Base-by-base conservation (phyloP, 2,329 filamentous ascomycete species). In the Hirsutella minnesotensis region DNA sequence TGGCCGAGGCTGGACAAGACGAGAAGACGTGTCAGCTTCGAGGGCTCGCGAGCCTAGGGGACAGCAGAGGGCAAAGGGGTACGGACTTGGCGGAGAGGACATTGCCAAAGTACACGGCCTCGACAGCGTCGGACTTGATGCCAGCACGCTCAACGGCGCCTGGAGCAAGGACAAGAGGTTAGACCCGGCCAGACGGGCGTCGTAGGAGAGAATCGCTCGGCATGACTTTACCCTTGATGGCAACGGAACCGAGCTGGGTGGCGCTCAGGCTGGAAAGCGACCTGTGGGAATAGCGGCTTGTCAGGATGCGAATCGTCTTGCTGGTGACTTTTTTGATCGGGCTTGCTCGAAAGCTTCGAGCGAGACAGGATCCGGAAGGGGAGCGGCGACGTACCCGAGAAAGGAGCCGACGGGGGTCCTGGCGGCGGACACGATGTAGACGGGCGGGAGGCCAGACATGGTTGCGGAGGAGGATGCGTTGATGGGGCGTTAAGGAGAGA, bases 31-130 rank as follows among this genome's bases (percentile, higher is more conserved):
- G 7, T 13, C 33, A 7, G 24, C 24, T 7, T 27, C 33, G 10
- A 30, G 42, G 33, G 33, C 16, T 15, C 19, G 15, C 9, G 4
- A 3, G 16, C 19, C 18, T 38, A 10, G 5, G n/a, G n/a, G n/a
- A n/a, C n/a, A n/a, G n/a, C n/a, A 31, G 22, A 19, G 21, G 15
- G 16, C 12, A 12, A 29, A 42, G 22, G 40, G 16, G 10, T 8
- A 5, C 73, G 56, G 75, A 95, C 89, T 90, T 89, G 63, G 90
- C 92, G 46, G 89, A 94, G 57, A 98, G 77, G 53, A 98, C 92
- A 72, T 98, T 98, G 65, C 92, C 92, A 61, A 95, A 94, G 73
- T 92, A 94, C 60, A 98, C 87, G 65, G 98, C 92, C 62, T 98
- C 81, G 45, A 98, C 86, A 62, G 94, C 79, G 57, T 88, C 79